Base-by-base conservation (phyloP, 2,329 filamentous ascomycete genomes). In the Fusarium marasasianum region DNA sequence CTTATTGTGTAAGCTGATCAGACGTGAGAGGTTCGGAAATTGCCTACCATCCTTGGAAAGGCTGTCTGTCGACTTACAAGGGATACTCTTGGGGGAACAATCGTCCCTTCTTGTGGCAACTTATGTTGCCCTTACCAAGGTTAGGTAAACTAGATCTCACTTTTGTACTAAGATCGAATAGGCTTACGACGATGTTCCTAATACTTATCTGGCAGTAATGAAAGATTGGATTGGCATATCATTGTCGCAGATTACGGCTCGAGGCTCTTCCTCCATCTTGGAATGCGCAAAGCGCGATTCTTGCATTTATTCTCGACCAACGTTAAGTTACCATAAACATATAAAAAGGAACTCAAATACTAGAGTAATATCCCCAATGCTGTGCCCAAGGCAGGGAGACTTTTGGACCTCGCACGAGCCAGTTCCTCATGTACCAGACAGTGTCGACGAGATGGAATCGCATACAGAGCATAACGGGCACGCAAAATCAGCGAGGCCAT, bases 131-230 rank as follows among this genome's bases (percentile, higher is more conserved):
- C 12, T 43, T 43, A 20, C 37, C 4, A 43, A 43, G 26, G 2
- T 17, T 6, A 13, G 14, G 50, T 8, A 18, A 18, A 13, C 11
- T 10, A 29, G 22, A 29, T 20, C 24, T 24, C 6, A n/a, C 29
- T 14, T 43, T 18, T 14, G 26, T 14, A 43, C 20, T n/a, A 10
- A n/a, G 15, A 8, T 31, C 20, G 7, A 14, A 3, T 18, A n/a
- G 24, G 15, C 8, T 31, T 4, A 18, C 18, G 3, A 3, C 0
- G 8, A 18, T 22, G 12, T n/a, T 10, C 14, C 18, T 10, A 2
- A 14, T 12, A 4, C 15, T 18, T 11, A 6, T 31, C 15, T n/a
- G 7, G 6, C 8, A 29, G 20, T 18, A n/a, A 10, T 14, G 8
- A 3, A n/a, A 10, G 5, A 18, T n/a, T 18, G 4, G 13, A 13